Conservation (phyloP, 352 stramenopile genomes). For the Phytophthora capsici region DNA sequence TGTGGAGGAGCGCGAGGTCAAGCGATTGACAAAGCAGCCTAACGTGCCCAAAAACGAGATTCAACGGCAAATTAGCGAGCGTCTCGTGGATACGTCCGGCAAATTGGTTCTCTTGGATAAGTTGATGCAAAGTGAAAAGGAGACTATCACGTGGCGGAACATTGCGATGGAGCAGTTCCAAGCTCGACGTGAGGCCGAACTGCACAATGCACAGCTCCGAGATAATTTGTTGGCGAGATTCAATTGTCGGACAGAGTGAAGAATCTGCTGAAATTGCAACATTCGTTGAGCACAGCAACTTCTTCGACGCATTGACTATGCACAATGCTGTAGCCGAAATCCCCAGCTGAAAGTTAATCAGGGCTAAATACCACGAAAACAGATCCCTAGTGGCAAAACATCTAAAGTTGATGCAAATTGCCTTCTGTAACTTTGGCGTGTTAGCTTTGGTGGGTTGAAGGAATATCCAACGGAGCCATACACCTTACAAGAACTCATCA, state of each 20-base stretch:
- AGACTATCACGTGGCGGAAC: background rate
- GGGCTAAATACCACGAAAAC: too few species aligned
- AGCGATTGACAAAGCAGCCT: conserved; percentile 63
- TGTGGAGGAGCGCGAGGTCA: conserved; percentile 83
- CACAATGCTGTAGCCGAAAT: too few species aligned
- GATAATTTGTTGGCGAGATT: conserved; percentile 8
- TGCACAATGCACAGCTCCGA: conserved; percentile 7
- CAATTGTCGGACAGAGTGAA: conserved; percentile 4
- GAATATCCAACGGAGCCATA: too few species aligned
- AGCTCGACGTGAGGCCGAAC: conserved; percentile 4
- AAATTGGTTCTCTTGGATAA: conserved; percentile 99
- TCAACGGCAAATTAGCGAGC: conserved; percentile 73
- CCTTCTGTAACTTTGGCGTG: too few species aligned
- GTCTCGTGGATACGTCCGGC: conserved; percentile 95
- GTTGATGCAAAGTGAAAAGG: conserved; percentile 44
- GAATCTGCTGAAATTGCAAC: conserved; percentile 1
- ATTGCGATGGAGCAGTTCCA: conserved; percentile 8
- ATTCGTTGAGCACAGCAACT: background rate
- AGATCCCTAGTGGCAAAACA: too few species aligned
- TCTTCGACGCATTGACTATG: too few species aligned
- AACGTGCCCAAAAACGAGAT: conserved; percentile 56
- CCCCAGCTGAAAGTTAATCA: too few species aligned
- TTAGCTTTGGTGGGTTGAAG: too few species aligned
- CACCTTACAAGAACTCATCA: too few species aligned
- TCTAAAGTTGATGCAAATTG: too few species aligned